phyloP scores from a whole-genome alignment of 2,329 filamentous ascomycete genomes.

The Cladophialophora carrionii region DNA sequence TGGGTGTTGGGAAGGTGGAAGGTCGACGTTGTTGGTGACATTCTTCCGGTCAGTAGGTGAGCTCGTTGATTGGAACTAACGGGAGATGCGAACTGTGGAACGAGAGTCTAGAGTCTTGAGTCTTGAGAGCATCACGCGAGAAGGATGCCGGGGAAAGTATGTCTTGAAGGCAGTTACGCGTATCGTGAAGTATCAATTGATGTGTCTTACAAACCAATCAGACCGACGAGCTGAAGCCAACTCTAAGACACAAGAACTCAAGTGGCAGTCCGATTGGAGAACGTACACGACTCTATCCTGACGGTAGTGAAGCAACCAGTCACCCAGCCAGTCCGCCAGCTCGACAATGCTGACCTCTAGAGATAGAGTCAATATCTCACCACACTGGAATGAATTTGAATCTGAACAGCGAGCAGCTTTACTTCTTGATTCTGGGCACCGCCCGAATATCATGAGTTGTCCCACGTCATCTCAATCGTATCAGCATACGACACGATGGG shows the following conservation, averaged over 20 bases:
- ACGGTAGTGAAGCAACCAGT: too few species aligned
- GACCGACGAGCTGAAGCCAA: background rate
- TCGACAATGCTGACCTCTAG: background rate
- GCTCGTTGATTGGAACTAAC: background rate
- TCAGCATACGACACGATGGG: background rate
- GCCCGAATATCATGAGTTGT: background rate
- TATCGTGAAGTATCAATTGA: background rate
- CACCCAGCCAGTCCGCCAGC: too few species aligned
- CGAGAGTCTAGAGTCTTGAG: slow-evolving; percentile 18
- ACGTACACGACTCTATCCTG: background rate
- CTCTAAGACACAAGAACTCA: background rate
- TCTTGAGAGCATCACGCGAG: slow-evolving; percentile 14
- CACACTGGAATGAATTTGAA: background rate
- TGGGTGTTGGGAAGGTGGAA: slow-evolving; percentile 28
- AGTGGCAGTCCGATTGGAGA: background rate
- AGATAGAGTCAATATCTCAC: background rate
- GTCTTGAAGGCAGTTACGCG: background rate
- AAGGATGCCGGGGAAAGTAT: background rate
- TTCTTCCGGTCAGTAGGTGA: background rate
- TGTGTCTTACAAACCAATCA: background rate
- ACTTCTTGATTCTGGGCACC: background rate
- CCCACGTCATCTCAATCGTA: background rate
- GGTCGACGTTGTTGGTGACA: slow-evolving; percentile 20
- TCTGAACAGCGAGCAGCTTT: background rate
- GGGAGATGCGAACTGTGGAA: slow-evolving; percentile 8